phyloP scores from a whole-genome alignment of 192 early-diverging fungal species.

The Globomyces pollinis-pini region DNA sequence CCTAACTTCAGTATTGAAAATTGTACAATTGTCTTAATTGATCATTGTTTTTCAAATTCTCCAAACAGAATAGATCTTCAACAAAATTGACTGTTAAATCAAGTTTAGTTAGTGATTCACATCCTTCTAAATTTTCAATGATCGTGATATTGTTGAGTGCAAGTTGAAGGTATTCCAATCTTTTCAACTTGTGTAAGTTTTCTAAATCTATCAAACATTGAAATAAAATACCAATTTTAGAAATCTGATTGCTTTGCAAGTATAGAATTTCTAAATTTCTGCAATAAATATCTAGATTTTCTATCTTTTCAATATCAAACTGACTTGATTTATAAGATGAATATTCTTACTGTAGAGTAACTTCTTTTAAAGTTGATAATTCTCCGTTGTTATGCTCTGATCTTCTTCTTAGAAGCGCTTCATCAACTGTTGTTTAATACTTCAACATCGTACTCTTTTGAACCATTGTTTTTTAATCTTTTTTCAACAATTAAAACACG shows the following conservation, averaged over 20 bases:
- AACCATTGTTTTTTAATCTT: slow-evolving; percentile 8
- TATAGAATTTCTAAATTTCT: slow-evolving; percentile 48
- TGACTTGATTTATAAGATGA: too few species aligned
- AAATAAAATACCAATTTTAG: slow-evolving; percentile 27
- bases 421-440: slow-evolving; percentile 25
- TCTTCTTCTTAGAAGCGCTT: slow-evolving; percentile 39
- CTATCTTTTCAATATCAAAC: slow-evolving; percentile 58
- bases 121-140: slow-evolving; percentile 52
- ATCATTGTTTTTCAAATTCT: slow-evolving; percentile 29
- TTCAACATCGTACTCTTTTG: slow-evolving; percentile 4
- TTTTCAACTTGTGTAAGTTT: slow-evolving; percentile 49
- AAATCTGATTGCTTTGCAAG: slow-evolving; percentile 52
- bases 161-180: slow-evolving; percentile 48
- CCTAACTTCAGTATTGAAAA: slow-evolving; percentile 25
- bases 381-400: slow-evolving; percentile 60
- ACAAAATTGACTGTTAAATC: slow-evolving; percentile 59
- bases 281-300: slow-evolving; percentile 53
- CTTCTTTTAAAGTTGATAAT: slow-evolving; percentile 44
- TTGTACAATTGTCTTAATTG: slow-evolving; percentile 41
- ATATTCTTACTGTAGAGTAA: slow-evolving; percentile 35
- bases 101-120: slow-evolving; percentile 47
- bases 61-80: slow-evolving; percentile 38
- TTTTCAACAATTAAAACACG: too few species aligned
- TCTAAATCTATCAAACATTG: slow-evolving; percentile 32
- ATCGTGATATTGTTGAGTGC: slow-evolving; percentile 49